These are phyloP conservation scores for Claviceps pazoutovae DNA, from an alignment of 2,329 filamentous ascomycete species.

Conservation along the genomic window DNA sequence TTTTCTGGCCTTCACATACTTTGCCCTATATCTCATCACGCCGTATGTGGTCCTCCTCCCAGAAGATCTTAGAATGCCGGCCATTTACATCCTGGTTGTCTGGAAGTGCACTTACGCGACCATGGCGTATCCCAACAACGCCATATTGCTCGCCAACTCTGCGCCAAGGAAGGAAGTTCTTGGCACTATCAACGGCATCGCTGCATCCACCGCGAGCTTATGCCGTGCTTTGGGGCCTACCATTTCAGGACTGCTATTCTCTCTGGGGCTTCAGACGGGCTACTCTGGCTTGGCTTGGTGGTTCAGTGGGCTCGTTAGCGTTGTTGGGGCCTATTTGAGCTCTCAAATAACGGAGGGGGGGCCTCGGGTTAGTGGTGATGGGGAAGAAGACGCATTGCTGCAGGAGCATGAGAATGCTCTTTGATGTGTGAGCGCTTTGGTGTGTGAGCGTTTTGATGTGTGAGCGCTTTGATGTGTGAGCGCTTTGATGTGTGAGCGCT, in stretches of 20 bases:
- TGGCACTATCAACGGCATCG: conserved; percentile 84
- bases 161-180: conserved; percentile 73
- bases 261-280: conserved; percentile 62
- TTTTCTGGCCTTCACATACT: conserved; percentile 69
- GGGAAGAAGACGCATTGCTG: conserved; percentile 25
- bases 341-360: conserved; percentile 58
- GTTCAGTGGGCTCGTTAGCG: conserved; percentile 65
- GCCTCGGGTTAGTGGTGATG: conserved; percentile 25
- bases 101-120: conserved; percentile 91
- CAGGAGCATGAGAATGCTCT: conserved; percentile 19
- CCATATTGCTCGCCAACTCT: conserved; percentile 79
- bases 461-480: conserved; percentile 13
- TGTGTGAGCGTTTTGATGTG: conserved; percentile 11
- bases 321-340: conserved; percentile 61
- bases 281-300: conserved; percentile 91
- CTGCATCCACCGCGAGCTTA: conserved; percentile 79
- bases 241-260: conserved; percentile 72
- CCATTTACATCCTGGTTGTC: conserved; percentile 64
- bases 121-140: conserved; percentile 80
- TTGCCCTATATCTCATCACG: conserved; percentile 71
- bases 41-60: conserved; percentile 85
- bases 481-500: conserved; percentile 17
- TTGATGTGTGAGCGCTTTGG: conserved; percentile 15
- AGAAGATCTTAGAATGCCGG: conserved; percentile 51
- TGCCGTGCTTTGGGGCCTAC: conserved; percentile 82